Conservation (phyloP, 805 yeast species). For the Saccharomycopsis oosterbeekiorum region DNA sequence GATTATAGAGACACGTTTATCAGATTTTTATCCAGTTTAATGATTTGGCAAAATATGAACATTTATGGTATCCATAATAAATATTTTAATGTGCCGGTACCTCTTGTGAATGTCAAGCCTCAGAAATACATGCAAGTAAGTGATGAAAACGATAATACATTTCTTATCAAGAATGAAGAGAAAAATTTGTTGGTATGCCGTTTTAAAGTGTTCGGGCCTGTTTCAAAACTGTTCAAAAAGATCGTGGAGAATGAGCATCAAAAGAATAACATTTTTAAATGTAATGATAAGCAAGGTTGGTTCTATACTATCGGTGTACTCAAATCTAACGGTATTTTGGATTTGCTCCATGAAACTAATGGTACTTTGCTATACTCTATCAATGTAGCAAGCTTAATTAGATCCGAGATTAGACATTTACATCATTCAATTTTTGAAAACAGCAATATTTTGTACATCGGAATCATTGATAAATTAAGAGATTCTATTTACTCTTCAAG, state of each 20-base stretch:
- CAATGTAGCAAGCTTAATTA: conserved; percentile 40
- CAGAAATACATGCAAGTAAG: conserved; percentile 16
- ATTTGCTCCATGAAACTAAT: conserved; percentile 52
- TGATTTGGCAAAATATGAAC: conserved; percentile 49
- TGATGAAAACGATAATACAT: conserved; percentile 16
- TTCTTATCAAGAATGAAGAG: conserved; percentile 23
- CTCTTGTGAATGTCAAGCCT: conserved; percentile 20
- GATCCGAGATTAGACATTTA: conserved; percentile 54
- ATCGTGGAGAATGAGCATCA: conserved; percentile 7
- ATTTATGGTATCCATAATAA: conserved; percentile 46
- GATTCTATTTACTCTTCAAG: conserved; percentile 20
- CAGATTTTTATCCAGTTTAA: conserved; percentile 33
- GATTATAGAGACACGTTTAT: conserved; percentile 25
- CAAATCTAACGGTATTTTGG: conserved; percentile 51
- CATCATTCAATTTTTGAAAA: conserved; percentile 55
- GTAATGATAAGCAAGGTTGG: conserved; percentile 44
- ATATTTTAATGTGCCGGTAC: conserved; percentile 30
- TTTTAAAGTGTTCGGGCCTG: conserved; percentile 56
- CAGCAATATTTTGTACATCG: conserved; percentile 50
- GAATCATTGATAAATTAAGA: conserved; percentile 46
- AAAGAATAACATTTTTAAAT: conserved; percentile 12
- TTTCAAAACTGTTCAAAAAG: conserved; percentile 27
- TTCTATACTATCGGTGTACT: conserved; percentile 63
- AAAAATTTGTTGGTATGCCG: conserved; percentile 48
- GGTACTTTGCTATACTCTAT: conserved; percentile 52